These are phyloP conservation scores for Trifolium repens DNA, from an alignment of 306 rosid species.

Conservation along the genomic window DNA sequence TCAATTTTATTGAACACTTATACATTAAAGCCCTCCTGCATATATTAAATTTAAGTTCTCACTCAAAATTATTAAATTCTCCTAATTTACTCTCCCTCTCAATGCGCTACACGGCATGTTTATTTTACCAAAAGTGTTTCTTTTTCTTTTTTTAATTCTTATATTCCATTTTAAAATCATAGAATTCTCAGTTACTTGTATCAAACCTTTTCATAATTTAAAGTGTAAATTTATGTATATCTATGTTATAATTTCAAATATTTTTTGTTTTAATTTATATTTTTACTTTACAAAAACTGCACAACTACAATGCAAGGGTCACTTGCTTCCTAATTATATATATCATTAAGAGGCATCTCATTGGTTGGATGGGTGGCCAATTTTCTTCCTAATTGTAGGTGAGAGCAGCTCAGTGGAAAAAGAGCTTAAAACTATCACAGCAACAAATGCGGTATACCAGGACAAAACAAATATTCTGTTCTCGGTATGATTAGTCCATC, in stretches of 20 bases:
- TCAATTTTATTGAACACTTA: neutral
- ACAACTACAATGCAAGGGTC: neutral
- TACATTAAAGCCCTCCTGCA: no score
- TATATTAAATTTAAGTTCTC: no score
- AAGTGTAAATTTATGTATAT: neutral
- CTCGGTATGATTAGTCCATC: slow-evolving; percentile 65
- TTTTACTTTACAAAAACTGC: neutral
- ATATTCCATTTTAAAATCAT: neutral
- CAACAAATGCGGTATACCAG: slow-evolving; percentile 92
- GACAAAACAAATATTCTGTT: slow-evolving; percentile 96
- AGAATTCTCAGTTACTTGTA: neutral
- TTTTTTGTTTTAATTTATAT: neutral
- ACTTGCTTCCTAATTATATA: slow-evolving; percentile 2
- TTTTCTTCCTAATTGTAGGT: slow-evolving; percentile 57
- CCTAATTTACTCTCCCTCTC: neutral
- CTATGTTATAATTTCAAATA: neutral
- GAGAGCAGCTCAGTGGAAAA: slow-evolving; percentile 97
- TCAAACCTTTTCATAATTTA: neutral
- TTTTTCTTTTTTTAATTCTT: neutral
- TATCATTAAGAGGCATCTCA: slow-evolving; percentile 19
- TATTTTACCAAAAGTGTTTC: neutral
- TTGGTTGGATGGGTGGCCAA: slow-evolving; percentile 24
- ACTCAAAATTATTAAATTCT: no score
- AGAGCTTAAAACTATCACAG: slow-evolving; percentile 72
- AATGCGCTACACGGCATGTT: neutral